Base-by-base conservation (phyloP, 441 rosid species). In the Gossypium davidsonii region DNA sequence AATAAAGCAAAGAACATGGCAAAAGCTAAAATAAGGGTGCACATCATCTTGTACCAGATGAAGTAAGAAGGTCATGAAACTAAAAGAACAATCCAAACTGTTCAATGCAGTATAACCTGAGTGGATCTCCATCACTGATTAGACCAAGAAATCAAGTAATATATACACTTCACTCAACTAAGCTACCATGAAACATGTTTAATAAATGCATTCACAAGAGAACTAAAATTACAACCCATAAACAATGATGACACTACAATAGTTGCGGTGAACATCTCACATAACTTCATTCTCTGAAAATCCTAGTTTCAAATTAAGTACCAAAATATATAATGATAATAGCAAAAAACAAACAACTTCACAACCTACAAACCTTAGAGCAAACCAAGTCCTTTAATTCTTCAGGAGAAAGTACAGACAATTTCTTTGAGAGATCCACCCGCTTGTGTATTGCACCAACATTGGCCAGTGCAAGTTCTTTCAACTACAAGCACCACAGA, bases 311-410 rank as follows among this genome's bases (percentile, higher is more conserved):
- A 68, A 6, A 28, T 67, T 23, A 6, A 25, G 21, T 14, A 52
- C 53, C 14, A 53, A 18, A 52, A 23, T 12, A 55, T 18, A 20
- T 56, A 12, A 56, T 21, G 39, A 53, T 28, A 20, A 34, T 34
- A 39, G 39, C 21, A 71, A 14, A 21, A 20, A 56, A 21, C 9
- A 72, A 59, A 23, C 25, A 60, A 60, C 18, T 60, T 26, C 23
- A 25, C 46, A 73, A 75, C 52, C 73, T 46, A 77, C 86, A 71
- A 80, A 93, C 99, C 98, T 95, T 95, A 76, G 81, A 72, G 80
- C 99, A 95, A 79, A 93, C 99, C 82, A 95, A 80, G 84, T 95
- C 95, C 83, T 86, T 88, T 34, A 95, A 84, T 81, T 95, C 99
- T 73, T 90, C 87, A 42, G 82, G 86, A 76, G 94, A 78, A 73